Evolutionary conservation across 2,329 filamentous ascomycete genomes (phyloP), one percentile per base, ranked within the genome.

Genomic region (Arthrobotrys musiformis): DNA sequence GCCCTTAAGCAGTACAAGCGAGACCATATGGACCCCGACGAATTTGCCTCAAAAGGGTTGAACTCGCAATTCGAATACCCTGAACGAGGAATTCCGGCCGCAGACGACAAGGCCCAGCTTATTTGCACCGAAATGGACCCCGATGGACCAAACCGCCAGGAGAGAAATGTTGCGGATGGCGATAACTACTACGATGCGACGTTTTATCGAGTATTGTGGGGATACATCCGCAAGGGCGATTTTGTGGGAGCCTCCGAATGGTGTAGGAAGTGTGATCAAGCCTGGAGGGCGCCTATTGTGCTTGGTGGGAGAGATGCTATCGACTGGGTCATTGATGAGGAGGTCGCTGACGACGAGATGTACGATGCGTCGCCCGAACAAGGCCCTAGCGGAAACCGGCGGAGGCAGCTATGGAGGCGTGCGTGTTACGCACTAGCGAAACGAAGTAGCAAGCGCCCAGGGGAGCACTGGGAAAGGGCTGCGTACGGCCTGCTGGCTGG

Each of bases 191-290:
- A 94, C 79, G 95, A 99, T 84, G 89, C 91, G 64, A 92, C 93
- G 1, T 92, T 97, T 54, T 98, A 95, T 94, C 87, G 94, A 77
- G 91, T 92, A n/a, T 95, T 93, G 84, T 98, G 93, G 85, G 93
- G 97, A 83, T 92, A 97, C 86, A 86, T 99, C 63, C 90, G 94
- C 58, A 90, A 93, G 52, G 95, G 95, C n/a, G 90, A 89, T 78
- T 89, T 92, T 84, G 84, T 88, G 7, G 88, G 91, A 40, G 92
- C 98, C 79, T 89, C 90, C 67, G 91, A 94, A 58, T 97, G 93
- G 93, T 97, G 93, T 81, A 86, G 91, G 54, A 92, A 94, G 81
- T 89, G 92, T 74, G 92, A 93, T 8, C 94, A 98, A 84, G 89
- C 90, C 78, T 99, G 94, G 94, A 90, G 94, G 78, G 93, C 93